phyloP scores from a whole-genome alignment of 192 early-diverging fungal species.

The Podila verticillata region DNA sequence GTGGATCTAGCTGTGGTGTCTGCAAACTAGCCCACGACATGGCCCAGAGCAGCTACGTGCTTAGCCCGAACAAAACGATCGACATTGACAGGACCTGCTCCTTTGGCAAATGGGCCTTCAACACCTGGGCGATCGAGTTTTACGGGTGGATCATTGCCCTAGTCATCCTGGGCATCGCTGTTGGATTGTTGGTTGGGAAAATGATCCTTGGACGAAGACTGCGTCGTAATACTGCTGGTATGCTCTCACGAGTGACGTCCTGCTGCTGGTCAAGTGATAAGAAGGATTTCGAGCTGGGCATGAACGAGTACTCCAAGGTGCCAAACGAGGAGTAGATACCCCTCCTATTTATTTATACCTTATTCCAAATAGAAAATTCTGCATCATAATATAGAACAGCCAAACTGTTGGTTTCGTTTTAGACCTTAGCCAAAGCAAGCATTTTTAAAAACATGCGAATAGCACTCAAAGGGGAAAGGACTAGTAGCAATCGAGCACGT shows the following conservation, averaged over 20 bases:
- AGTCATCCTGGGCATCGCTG: background rate
- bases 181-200: background rate
- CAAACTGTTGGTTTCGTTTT: too few relatives aligned
- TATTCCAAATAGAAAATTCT: too few relatives aligned
- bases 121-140: slow-evolving; percentile 11
- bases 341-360: too few relatives aligned
- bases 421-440: too few relatives aligned
- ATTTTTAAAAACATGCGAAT: too few relatives aligned
- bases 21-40: slow-evolving; percentile 24
- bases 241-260: background rate
- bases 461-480: too few relatives aligned
- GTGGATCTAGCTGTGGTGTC: slow-evolving; percentile 15
- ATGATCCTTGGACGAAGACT: background rate
- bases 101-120: slow-evolving; percentile 13
- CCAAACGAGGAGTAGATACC: too few relatives aligned
- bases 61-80: slow-evolving; percentile 4
- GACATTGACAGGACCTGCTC: slow-evolving; percentile 18
- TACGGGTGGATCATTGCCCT: slow-evolving; percentile 18
- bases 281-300: too few relatives aligned
- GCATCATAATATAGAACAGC: too few relatives aligned
- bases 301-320: too few relatives aligned
- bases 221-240: background rate
- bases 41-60: background rate
- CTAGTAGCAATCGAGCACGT: slow-evolving; percentile 49
- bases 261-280: too few relatives aligned